Evolutionary conservation across 257 asterid genomes (phyloP), one percentile per base, ranked within the genome.

Genomic region (Cynanchum wilfordii): DNA sequence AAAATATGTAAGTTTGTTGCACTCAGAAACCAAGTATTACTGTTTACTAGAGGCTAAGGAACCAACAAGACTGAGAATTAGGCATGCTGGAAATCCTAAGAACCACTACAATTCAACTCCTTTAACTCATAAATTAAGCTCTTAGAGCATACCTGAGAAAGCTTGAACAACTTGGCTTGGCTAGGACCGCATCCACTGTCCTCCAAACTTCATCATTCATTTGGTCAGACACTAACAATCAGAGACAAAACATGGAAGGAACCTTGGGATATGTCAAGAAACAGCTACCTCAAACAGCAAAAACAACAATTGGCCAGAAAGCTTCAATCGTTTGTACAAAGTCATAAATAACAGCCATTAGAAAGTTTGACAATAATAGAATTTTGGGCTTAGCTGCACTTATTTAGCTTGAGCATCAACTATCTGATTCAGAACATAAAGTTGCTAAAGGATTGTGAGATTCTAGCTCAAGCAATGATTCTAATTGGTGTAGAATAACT

Each of bases 291-390:
- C 99, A 84, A 94, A 94, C 76, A 94, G 96, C 77, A 94, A 70
- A 70, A 97, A 85, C 70, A 94, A 73, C 70, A 91, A 66, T 79
- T 94, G 98, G 72, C 98, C 99, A 58, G 99, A 91, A 25, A 94
- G 89, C 83, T 94, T 98, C 82, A 94, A 73, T 73, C 99, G 88
- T 83, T 94, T 94, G 87, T 91, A 92, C 96, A 65, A 91, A 94
- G 81, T 94, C 99, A 95, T 92, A 76, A 75, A 80, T 19, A 69
- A 49, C 66, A 59, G 59, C 40, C 22, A 11, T 45, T 62, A 13
- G 36, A 51, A 72, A 75, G 5, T 59, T 59, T 22, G 63, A 12
- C 44, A 17, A 42, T 25, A 47, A 24, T 57, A 12, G 58, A 57
- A 75, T 20, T 38, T 33, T 62, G 45, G 24, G 6, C 67, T 27